Conservation (phyloP, 345 rosid genomes). For the Mallotus nudiflorus region DNA sequence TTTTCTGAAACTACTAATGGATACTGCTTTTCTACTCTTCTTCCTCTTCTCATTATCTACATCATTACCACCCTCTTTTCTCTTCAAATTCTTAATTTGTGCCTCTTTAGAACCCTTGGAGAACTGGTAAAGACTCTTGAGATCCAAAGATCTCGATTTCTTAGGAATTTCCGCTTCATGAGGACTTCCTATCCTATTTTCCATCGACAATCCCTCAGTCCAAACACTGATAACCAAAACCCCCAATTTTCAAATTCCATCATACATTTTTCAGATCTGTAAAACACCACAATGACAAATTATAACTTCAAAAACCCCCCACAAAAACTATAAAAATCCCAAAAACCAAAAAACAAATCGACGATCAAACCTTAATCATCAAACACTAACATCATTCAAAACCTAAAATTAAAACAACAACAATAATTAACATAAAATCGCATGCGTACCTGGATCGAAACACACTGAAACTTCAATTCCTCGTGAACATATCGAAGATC, state of each 20-base stretch:
- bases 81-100: slow-evolving; percentile 51
- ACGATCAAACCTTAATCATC: not conserved
- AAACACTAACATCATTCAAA: not conserved
- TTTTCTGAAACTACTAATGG: slow-evolving; percentile 55
- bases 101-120: slow-evolving; percentile 43
- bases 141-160: slow-evolving; percentile 88
- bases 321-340: slow-evolving; percentile 5
- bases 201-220: slow-evolving; percentile 69
- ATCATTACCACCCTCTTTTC: slow-evolving; percentile 44
- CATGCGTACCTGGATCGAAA: slow-evolving; percentile 18
- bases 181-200: slow-evolving; percentile 61
- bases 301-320: slow-evolving; percentile 22
- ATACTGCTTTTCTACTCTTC: slow-evolving; percentile 59
- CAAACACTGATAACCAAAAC: slow-evolving; percentile 37
- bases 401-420: not conserved
- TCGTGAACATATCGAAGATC: slow-evolving; percentile 14
- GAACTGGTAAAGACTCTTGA: slow-evolving; percentile 69
- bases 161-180: slow-evolving; percentile 72
- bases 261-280: slow-evolving; percentile 66
- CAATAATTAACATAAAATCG: not conserved
- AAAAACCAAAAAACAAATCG: slow-evolving; percentile 10
- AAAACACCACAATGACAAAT: slow-evolving; percentile 26
- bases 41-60: slow-evolving; percentile 48
- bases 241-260: slow-evolving; percentile 42
- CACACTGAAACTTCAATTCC: slow-evolving; percentile 7